Percentiles rank a stretch among this genome's conserved stretches.
phyloP scores from a whole-genome alignment of 192 early-diverging fungal genomes.

The Backusella circina region DNA sequence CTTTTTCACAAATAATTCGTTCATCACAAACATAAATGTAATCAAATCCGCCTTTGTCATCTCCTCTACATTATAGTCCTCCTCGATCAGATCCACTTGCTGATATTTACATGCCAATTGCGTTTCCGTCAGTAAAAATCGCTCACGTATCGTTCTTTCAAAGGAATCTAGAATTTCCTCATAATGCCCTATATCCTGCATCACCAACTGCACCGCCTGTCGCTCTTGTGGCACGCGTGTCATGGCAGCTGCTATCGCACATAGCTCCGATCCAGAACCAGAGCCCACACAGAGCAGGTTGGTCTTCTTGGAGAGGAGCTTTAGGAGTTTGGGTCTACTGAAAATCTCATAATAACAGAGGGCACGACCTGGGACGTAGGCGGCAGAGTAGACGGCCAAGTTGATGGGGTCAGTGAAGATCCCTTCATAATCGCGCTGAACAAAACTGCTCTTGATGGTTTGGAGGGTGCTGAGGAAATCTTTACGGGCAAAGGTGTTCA shows the following conservation, averaged over 20 bases:
- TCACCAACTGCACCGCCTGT: conserved; percentile 38
- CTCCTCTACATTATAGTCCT: conserved; percentile 13
- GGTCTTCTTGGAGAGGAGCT: conserved; percentile 42
- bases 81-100: conserved; percentile 56
- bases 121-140: conserved; percentile 46
- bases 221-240: conserved; percentile 36
- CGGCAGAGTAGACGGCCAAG: conserved; percentile 80
- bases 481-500: conserved; percentile 48
- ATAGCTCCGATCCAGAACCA: conserved; percentile 83
- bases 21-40: conserved; percentile 90
- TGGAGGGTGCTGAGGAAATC: conserved; percentile 63
- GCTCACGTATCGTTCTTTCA: conserved; percentile 46
- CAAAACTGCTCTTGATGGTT: conserved; percentile 81
- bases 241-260: conserved; percentile 75
- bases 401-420: conserved; percentile 76
- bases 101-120: conserved; percentile 56
- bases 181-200: conserved; percentile 72
- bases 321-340: conserved; percentile 42
- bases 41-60: conserved; percentile 56
- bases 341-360: conserved; percentile 84
- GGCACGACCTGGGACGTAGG: conserved; percentile 82
- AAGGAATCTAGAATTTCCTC: conserved; percentile 46
- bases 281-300: conserved; percentile 70
- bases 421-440: conserved; percentile 72
- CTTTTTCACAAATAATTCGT: conserved; percentile 86